phyloP scores from a whole-genome alignment of 2,329 filamentous ascomycete genomes.

The Xylariaceae sp. region DNA sequence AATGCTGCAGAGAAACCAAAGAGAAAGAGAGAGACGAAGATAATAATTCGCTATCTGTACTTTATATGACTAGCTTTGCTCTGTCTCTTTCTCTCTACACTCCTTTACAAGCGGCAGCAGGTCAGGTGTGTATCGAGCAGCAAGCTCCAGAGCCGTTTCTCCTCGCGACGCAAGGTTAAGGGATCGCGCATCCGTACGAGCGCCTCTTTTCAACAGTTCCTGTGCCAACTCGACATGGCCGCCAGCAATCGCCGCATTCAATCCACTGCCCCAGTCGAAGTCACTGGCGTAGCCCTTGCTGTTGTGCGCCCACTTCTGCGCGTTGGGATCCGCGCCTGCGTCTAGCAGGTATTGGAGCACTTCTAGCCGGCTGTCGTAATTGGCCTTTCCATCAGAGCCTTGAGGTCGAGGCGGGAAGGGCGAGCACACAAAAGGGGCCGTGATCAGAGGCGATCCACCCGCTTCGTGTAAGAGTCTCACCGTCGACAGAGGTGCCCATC shows the following conservation, averaged over 20 bases:
- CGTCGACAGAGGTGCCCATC: constrained; percentile 4
- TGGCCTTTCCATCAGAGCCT: background rate
- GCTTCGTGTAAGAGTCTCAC: constrained; percentile 7
- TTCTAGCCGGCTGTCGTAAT: constrained; percentile 1
- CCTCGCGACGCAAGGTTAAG: constrained; percentile 10
- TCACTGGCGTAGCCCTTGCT: constrained; percentile 6
- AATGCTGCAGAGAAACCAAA: too few relatives aligned
- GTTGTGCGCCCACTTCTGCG: constrained; percentile 14
- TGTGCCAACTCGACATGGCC: constrained; percentile 5
- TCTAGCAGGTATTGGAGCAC: constrained; percentile 13
- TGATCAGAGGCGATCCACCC: constrained; percentile 4
- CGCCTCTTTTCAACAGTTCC: constrained; percentile 9
- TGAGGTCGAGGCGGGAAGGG: background rate
- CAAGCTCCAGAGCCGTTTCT: constrained; percentile 13
- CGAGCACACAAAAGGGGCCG: constrained; percentile 12
- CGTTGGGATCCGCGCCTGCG: constrained; percentile 8
- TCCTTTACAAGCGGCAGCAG: constrained; percentile 7
- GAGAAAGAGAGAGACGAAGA: too few relatives aligned
- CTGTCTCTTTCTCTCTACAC: constrained; percentile 1
- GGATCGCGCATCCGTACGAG: constrained; percentile 9
- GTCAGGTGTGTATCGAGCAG: constrained; percentile 2
- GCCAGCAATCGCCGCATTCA: constrained; percentile 10
- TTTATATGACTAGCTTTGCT: too few relatives aligned
- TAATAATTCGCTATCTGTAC: too few relatives aligned
- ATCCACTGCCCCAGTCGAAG: constrained; percentile 13